Base-by-base conservation (phyloP, 306 rosid genomes). In the Casuarina equisetifolia region DNA sequence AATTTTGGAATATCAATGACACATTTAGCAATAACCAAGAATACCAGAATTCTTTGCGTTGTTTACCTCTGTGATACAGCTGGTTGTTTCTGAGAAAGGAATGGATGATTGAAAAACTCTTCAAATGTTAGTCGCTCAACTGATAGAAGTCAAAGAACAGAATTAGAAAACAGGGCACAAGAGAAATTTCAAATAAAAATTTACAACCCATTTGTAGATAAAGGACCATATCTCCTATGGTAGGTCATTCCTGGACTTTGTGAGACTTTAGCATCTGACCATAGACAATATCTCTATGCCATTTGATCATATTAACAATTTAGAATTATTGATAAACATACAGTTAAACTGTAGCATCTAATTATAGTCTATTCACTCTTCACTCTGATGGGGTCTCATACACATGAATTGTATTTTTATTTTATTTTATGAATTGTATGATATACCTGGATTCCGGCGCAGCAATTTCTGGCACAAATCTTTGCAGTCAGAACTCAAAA, bases 41-140 rank as follows among this genome's bases (percentile, higher is more conserved):
- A 82, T 62, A 76, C 32, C 49, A 51, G 76, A 74, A 76, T 70
- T 63, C 62, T 38, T 55, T 52, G 64, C 76, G 42, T 62, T 20
- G 19, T 25, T 76, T 86, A 96, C 99, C 99, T 89, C 68, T 70
- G 81, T 17, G 86, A 78, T 70, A 82, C 94, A 76, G 84, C 86
- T 15, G 82, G 84, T 78, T 81, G 90, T 86, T 78, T 84, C 53
- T 73, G 89, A 70, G 84, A 81, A 75, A 96, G 88, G 71, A 87
- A 92, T 51, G 91, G 89, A 72, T 96, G 99, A 77, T 89, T 91
- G 82, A 96, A 93, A 83, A 91, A 96, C 82, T 96, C 98, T 84
- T 93, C 98, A 71, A 93, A 93, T 46, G 99, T 91, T 76, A 96
- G 83, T 63, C 99, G 87, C 81, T 96, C 99, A 88, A 93, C 99